phyloP scores from a whole-genome alignment of 2,329 filamentous ascomycete genomes.

The Hymenoscyphus salicellus region DNA sequence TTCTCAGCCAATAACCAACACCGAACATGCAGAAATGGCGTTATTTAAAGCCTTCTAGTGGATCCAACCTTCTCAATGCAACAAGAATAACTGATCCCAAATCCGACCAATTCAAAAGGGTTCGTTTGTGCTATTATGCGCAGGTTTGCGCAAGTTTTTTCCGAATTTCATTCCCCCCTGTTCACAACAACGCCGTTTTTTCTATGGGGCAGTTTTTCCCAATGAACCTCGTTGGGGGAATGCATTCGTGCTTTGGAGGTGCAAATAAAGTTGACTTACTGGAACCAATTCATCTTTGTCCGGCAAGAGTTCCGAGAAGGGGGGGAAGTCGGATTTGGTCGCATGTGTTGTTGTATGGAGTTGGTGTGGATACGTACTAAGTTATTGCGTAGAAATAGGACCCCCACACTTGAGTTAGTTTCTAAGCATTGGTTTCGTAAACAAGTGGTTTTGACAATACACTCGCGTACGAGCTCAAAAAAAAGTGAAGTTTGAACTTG shows the following conservation, averaged over 20 bases:
- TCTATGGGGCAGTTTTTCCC: no score
- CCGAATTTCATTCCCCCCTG: neutral
- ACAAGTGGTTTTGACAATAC: neutral
- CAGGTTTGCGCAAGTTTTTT: constrained; percentile 10
- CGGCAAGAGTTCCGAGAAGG: neutral
- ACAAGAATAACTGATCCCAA: neutral
- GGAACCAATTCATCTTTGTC: neutral
- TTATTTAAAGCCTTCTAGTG: neutral
- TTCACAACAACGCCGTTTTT: neutral
- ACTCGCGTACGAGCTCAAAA: no score
- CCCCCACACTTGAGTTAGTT: neutral
- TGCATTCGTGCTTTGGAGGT: neutral
- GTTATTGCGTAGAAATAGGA: neutral
- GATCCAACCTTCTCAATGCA: neutral
- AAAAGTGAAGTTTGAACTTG: no score
- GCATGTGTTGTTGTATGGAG: neutral
- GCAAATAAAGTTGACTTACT: neutral
- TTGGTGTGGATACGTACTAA: neutral
- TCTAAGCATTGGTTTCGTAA: neutral
- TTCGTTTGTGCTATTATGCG: neutral
- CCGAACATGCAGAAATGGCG: neutral
- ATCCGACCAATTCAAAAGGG: neutral
- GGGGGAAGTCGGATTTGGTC: neutral
- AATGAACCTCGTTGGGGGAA: no score
- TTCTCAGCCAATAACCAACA: neutral